Percentiles rank a stretch among this genome's conserved stretches.
Evolutionary conservation across 768 basidiomycete species (phyloP).

Genomic region (Fistulinella prunicolor): DNA sequence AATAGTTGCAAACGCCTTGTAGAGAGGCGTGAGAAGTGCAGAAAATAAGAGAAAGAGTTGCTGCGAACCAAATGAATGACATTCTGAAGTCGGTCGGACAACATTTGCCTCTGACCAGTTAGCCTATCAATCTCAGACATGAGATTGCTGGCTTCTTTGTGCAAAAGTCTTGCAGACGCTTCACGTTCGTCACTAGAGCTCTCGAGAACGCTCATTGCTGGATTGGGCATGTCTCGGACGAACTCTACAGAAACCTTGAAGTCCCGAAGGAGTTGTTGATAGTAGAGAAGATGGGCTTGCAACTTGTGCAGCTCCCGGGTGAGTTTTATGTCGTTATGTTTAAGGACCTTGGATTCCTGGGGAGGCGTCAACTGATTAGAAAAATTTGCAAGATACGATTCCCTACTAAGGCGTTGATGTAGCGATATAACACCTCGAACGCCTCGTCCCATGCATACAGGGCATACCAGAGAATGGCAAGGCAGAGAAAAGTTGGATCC

Average conservation of each 20-base stretch:
- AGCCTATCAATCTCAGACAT: slow-evolving; percentile 49
- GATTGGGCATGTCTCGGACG: slow-evolving; percentile 46
- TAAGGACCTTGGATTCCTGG: slow-evolving; percentile 48
- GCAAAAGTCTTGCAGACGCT: slow-evolving; percentile 37
- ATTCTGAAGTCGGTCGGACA: slow-evolving; percentile 34
- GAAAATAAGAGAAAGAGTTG: background rate
- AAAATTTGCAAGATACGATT: too few species aligned
- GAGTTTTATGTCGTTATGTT: slow-evolving; percentile 38
- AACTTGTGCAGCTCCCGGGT: slow-evolving; percentile 56
- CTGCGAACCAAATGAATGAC: slow-evolving; percentile 32
- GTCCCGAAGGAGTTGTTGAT: slow-evolving; percentile 51
- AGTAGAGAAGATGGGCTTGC: slow-evolving; percentile 58
- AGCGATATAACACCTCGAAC: slow-evolving; percentile 47
- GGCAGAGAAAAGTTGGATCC: slow-evolving; percentile 55
- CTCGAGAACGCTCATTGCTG: slow-evolving; percentile 37
- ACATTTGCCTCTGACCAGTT: slow-evolving; percentile 32
- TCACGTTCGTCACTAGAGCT: slow-evolving; percentile 2
- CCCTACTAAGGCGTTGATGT: slow-evolving; percentile 50
- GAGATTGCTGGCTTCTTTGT: slow-evolving; percentile 47
- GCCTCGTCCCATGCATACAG: slow-evolving; percentile 64
- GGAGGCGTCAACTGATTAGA: background rate
- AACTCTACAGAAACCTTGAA: slow-evolving; percentile 51
- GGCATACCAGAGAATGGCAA: slow-evolving; percentile 56
- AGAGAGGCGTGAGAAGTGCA: background rate
- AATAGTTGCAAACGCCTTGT: slow-evolving; percentile 56